Base-by-base conservation (phyloP, 1,284 basidiomycete genomes). In the Dichomitus squalens region DNA sequence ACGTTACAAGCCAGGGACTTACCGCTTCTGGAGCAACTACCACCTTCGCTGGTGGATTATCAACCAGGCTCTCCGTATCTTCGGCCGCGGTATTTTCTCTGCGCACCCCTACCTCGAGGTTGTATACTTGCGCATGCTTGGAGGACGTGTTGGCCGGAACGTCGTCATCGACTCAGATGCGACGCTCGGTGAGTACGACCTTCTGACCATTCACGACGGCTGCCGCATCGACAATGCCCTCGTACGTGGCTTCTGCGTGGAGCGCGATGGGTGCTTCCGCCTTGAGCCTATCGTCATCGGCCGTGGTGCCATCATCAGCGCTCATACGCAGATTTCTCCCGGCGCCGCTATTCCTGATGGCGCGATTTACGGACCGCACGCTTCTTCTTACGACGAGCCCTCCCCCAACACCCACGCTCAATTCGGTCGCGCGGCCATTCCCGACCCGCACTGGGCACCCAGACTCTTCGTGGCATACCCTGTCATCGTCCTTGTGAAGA, bases 31-130 rank as follows among this genome's bases (percentile, higher is more conserved):
- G 57, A 57, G 58, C 55, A 55, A 46, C 7, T 80, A 79, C 60
- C 74, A 80, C 53, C 66, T 80, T 11, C 74, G 79, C 11, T 80
- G 77, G 75, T 79, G 79, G 79, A 71, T 80, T 46, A 77, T 78
- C 20, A 76, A 80, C 61, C 75, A 78, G 57, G 68, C 68, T 40
- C 59, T 80, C 8, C 66, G 74, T 25, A 65, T 70, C 41, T 68
- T 76, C 7, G 79, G 78, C 0, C 73, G 74, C 33, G 79, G 78
- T 2, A 64, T 80, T 27, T 80, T 80, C 54, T 59, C 72, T n/a
- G 57, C 72, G 46, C 73, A 78, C 53, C 76, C 77, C 1, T 60
- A 65, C 0, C 66, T 78, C 36, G 68, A 73, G 46, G 64, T 71
- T 2, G 49, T 79, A 1, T 79, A 80, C 66, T 77, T 75, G 59